Percentiles rank a stretch among this genome's conserved stretches.
Conservation (phyloP, 371 early-diverging fungal species). For the Phascolomyces articulosus region DNA sequence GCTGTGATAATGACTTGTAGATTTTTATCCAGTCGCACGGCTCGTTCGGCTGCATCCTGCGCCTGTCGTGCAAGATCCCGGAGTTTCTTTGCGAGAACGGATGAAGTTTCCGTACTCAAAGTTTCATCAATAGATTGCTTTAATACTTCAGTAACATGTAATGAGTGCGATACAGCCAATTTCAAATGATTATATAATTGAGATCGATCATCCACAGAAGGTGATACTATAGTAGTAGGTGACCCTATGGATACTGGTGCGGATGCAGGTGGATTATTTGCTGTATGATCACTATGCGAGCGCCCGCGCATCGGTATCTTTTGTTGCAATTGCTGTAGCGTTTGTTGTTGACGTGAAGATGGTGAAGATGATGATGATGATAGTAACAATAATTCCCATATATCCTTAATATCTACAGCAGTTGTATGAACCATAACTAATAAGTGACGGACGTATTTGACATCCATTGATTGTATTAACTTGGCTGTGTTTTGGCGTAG, state of each 20-base stretch:
- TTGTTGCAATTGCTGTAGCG: constrained; percentile 11
- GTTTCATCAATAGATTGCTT: constrained; percentile 37
- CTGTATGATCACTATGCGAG: constrained; percentile 30
- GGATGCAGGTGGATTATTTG: constrained; percentile 8
- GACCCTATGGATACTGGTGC: constrained; percentile 1
- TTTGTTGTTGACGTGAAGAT: background rate
- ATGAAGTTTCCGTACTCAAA: constrained; percentile 9
- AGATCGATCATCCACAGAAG: constrained; percentile 25
- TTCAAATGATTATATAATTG: constrained; percentile 39
- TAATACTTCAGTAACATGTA: constrained; percentile 37
- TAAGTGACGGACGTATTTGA: constrained; percentile 47
- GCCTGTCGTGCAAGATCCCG: constrained; percentile 26
- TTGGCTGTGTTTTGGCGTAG: constrained; percentile 29
- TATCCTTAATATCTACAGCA: constrained; percentile 53
- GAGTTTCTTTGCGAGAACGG: constrained; percentile 25
- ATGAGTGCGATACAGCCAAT: constrained; percentile 34
- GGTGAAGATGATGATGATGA: no score
- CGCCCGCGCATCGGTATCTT: constrained; percentile 11
- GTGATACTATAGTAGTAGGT: constrained; percentile 2
- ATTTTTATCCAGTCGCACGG: constrained; percentile 27
- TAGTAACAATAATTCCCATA: constrained; percentile 43
- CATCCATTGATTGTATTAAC: constrained; percentile 39
- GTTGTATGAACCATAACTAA: constrained; percentile 52
- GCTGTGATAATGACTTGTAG: constrained; percentile 16
- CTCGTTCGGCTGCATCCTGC: constrained; percentile 31